Evolutionary conservation across 257 asterid genomes (phyloP).

Genomic region (Ligustrum vulgare): DNA sequence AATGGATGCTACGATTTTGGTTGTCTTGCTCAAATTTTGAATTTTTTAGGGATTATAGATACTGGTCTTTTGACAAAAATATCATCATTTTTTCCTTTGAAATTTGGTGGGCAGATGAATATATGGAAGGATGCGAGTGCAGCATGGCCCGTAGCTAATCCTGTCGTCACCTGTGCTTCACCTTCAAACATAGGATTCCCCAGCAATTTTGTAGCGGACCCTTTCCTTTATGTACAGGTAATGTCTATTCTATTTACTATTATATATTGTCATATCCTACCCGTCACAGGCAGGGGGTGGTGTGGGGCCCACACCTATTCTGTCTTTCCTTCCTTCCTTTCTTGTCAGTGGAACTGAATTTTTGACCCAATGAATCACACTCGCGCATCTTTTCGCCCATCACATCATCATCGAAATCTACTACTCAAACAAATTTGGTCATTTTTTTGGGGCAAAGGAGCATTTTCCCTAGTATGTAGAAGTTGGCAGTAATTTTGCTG

Average conservation of each 20-base stretch:
- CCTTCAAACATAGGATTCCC: conserved; percentile 82
- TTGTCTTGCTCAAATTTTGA: conserved; percentile 11
- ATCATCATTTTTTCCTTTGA: background rate
- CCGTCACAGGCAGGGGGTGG: too few species aligned
- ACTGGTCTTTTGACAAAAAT: background rate
- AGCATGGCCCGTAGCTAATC: conserved; percentile 98
- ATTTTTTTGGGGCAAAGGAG: too few species aligned
- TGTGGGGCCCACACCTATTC: too few species aligned
- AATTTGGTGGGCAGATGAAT: conserved; percentile 58
- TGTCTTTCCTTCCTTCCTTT: background rate
- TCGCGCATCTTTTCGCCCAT: too few species aligned
- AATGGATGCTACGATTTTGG: too few species aligned
- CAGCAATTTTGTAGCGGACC: conserved; percentile 94
- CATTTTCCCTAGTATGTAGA: background rate
- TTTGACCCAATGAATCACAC: too few species aligned
- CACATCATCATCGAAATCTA: too few species aligned
- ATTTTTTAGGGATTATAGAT: conserved; percentile 4
- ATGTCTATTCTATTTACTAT: background rate
- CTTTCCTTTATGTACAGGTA: conserved; percentile 80
- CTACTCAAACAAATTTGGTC: too few species aligned
- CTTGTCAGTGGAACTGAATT: too few species aligned
- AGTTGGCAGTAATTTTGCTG: background rate
- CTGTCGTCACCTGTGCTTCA: conserved; percentile 89
- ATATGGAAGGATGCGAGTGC: conserved; percentile 63
- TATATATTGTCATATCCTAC: background rate